Conservation (phyloP, 2,329 filamentous ascomycete species). For the Huntiella savannae region DNA sequence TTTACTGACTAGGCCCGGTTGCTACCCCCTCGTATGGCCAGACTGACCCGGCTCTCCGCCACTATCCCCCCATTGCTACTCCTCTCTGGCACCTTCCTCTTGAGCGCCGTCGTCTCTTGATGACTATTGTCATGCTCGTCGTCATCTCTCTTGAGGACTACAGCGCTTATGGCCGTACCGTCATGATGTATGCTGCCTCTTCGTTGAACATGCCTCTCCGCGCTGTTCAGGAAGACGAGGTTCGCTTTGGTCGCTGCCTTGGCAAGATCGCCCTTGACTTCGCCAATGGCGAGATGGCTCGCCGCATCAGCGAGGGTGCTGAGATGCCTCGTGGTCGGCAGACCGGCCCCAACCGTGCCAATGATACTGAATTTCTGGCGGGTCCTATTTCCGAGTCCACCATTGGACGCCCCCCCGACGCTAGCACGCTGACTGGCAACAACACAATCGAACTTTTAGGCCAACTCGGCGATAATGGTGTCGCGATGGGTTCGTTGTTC, state of each 20-base stretch:
- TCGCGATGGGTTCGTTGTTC: constrained; percentile 69
- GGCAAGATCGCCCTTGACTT: constrained; percentile 41
- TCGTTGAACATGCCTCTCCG: constrained; percentile 50
- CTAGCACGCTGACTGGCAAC: constrained; percentile 53
- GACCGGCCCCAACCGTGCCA: constrained; percentile 9
- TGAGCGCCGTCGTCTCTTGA: constrained; percentile 44
- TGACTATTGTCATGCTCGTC: constrained; percentile 55
- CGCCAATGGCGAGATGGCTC: constrained; percentile 10
- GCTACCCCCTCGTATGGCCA: constrained; percentile 22
- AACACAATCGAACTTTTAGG: constrained; percentile 65
- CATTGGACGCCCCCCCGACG: constrained; percentile 60
- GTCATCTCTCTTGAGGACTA: constrained; percentile 63
- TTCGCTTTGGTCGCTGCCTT: constrained; percentile 53
- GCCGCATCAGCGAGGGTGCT: constrained; percentile 12
- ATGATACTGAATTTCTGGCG: constrained; percentile 42
- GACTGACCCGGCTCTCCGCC: constrained; percentile 26
- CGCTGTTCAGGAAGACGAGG: constrained; percentile 51
- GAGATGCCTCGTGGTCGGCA: constrained; percentile 17
- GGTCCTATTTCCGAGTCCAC: constrained; percentile 60
- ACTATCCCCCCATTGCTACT: constrained; percentile 42
- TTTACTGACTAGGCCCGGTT: constrained; percentile 18
- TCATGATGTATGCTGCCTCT: constrained; percentile 51
- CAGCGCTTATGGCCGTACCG: constrained; percentile 49
- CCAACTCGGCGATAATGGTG: constrained; percentile 56
- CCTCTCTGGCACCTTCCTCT: constrained; percentile 38